A percentile compares a stretch with the other conserved stretches of the same genome.
These are phyloP conservation scores for Ogataea nitratoaversa DNA, from an alignment of 805 yeast species.

Conservation along the genomic window DNA sequence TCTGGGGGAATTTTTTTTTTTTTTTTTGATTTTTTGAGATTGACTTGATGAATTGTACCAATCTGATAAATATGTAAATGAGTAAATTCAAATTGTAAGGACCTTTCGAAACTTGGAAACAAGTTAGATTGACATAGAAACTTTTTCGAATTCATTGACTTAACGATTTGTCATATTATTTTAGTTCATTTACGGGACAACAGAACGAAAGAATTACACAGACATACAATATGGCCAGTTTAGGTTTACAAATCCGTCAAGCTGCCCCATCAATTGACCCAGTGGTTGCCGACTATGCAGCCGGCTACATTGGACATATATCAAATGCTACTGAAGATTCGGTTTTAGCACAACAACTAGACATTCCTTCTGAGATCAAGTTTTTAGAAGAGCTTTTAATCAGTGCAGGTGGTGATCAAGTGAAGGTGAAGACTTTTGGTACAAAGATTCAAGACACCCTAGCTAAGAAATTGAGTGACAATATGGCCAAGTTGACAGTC, in stretches of 20 bases:
- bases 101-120: too few species aligned
- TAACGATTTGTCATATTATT: too few species aligned
- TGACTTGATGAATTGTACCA: too few species aligned
- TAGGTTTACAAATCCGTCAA: constrained; percentile 62
- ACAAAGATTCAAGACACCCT: constrained; percentile 44
- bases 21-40: too few species aligned
- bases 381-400: constrained; percentile 63
- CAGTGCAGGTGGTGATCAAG: constrained; percentile 77
- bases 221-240: constrained; percentile 27
- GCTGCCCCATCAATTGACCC: constrained; percentile 86
- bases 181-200: too few species aligned
- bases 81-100: too few species aligned
- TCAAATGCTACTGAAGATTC: constrained; percentile 76
- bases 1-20: too few species aligned
- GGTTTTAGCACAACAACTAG: constrained; percentile 69
- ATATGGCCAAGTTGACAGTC: constrained; percentile 67
- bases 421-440: constrained; percentile 49
- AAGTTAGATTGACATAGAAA: too few species aligned
- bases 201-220: background rate
- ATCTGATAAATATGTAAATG: too few species aligned
- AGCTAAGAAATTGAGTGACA: constrained; percentile 52
- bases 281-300: constrained; percentile 83
- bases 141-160: too few species aligned
- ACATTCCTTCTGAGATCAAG: constrained; percentile 60
- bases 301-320: constrained; percentile 83